Conservation (phyloP, 495 filamentous ascomycete genomes). For the Aspergillus biplanus region DNA sequence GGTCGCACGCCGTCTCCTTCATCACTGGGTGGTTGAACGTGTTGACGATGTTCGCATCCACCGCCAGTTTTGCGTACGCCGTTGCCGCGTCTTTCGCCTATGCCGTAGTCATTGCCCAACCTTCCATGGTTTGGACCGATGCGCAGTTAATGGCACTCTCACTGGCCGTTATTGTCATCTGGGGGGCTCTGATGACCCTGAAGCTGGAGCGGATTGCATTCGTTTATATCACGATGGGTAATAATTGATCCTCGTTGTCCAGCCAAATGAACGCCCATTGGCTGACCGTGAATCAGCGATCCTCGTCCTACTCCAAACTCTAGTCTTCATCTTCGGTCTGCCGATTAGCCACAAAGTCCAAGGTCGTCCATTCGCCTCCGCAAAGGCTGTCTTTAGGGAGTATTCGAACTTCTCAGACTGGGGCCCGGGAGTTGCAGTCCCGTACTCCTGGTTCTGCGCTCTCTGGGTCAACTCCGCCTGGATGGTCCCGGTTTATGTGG, state of each 20-base stretch:
- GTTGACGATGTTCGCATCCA: background rate
- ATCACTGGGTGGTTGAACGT: background rate
- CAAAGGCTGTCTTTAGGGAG: background rate
- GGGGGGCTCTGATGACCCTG: too few relatives aligned
- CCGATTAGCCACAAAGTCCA: background rate
- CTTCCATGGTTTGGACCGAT: too few relatives aligned
- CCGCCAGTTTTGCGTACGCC: background rate
- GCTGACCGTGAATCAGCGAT: too few relatives aligned
- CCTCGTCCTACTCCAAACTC: background rate
- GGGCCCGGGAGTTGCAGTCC: background rate
- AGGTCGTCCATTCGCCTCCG: background rate
- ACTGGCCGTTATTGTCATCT: too few relatives aligned
- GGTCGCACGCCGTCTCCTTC: background rate
- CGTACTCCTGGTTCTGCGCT: background rate
- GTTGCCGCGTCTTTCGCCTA: background rate
- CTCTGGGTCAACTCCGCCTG: background rate
- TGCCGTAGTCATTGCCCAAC: too few relatives aligned
- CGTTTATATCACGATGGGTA: too few relatives aligned
- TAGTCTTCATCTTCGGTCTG: background rate
- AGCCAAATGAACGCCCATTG: too few relatives aligned
- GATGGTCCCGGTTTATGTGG: background rate
- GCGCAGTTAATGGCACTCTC: too few relatives aligned
- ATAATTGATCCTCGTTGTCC: too few relatives aligned
- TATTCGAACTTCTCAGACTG: background rate
- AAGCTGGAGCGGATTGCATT: too few relatives aligned